phyloP scores from a whole-genome alignment of 2,329 filamentous ascomycete genomes.

The Alternaria sp. region DNA sequence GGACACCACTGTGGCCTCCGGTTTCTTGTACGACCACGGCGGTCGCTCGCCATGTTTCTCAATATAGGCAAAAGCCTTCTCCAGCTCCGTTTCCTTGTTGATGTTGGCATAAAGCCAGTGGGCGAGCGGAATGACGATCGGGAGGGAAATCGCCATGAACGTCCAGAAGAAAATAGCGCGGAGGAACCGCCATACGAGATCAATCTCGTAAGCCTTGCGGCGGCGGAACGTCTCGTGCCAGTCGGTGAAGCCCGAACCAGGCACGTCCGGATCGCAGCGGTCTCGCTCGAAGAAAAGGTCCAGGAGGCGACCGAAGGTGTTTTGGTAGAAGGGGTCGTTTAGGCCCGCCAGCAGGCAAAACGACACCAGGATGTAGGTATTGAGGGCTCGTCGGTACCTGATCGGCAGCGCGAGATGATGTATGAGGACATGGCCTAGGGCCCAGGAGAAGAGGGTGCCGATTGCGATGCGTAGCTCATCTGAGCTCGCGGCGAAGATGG shows the following conservation, averaged over 20 bases:
- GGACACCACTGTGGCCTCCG: neutral
- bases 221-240: constrained; percentile 14
- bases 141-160: neutral
- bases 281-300: constrained; percentile 11
- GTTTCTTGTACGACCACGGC: constrained; percentile 3
- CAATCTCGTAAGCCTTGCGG: constrained; percentile 8
- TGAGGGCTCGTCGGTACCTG: constrained; percentile 1
- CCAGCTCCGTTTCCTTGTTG: neutral
- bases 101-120: neutral
- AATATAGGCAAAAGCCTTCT: constrained; percentile 1
- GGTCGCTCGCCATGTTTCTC: constrained; percentile 7
- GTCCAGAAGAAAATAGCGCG: constrained; percentile 1
- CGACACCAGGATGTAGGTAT: constrained; percentile 12
- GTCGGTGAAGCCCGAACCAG: constrained; percentile 19
- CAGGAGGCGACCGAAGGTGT: constrained; percentile 13
- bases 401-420: constrained; percentile 1
- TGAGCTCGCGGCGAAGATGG: constrained; percentile 12
- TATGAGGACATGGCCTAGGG: constrained; percentile 13
- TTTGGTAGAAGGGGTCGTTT: constrained; percentile 20
- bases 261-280: constrained; percentile 9
- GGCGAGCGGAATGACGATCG: neutral
- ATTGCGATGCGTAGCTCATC: constrained; percentile 14
- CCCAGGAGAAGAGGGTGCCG: constrained; percentile 13
- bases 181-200: neutral
- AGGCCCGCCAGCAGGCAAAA: constrained; percentile 17